A percentile compares a stretch with the other conserved stretches of the same genome.
Evolutionary conservation across 148 eudicot genomes (phyloP).

Genomic region (Hydrangea macrophylla): DNA sequence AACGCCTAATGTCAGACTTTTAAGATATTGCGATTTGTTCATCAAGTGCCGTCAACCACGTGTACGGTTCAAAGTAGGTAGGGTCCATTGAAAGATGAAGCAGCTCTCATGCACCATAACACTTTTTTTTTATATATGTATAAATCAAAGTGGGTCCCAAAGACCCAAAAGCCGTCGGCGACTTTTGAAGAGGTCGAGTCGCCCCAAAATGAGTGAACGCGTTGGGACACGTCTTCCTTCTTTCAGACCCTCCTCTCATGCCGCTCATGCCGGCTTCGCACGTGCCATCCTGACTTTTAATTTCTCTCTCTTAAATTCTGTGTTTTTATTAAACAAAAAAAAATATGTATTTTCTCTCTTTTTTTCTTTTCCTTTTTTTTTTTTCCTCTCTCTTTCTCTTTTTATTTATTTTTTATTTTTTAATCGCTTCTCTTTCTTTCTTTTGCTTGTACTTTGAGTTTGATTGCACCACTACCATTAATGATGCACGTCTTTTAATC

Average conservation of each 20-base stretch:
- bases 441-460: too few species aligned
- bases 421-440: too few species aligned
- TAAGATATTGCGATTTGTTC: neutral
- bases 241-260: neutral
- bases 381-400: neutral
- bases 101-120: neutral
- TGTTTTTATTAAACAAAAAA: too few species aligned
- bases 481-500: too few species aligned
- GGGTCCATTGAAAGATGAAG: neutral
- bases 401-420: too few species aligned
- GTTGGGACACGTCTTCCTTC: neutral
- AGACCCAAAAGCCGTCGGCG: neutral
- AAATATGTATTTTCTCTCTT: too few species aligned
- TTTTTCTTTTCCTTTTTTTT: too few species aligned
- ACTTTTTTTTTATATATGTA: too few species aligned
- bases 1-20: neutral
- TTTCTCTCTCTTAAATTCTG: too few species aligned
- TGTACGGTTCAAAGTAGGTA: neutral
- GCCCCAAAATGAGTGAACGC: neutral
- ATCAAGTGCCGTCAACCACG: neutral
- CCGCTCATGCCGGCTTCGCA: neutral
- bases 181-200: constrained; percentile 5
- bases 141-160: neutral
- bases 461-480: too few species aligned
- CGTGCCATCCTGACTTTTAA: neutral